Conservation (phyloP, 495 filamentous ascomycete genomes). For the Penicillium coffeae region DNA sequence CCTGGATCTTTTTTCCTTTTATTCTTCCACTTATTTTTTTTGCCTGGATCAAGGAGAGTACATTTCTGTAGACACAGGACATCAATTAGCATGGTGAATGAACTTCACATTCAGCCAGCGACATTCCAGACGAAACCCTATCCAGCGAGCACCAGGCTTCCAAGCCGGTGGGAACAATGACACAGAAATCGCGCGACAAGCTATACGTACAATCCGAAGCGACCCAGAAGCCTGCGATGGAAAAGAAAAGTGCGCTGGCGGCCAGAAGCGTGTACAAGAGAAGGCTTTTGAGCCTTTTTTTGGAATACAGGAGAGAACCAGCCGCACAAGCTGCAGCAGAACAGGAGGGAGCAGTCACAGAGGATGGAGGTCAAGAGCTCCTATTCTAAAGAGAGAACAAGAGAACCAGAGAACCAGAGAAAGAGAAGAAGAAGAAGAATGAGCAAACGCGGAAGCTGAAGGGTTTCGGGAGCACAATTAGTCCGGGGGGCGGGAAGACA, state of each 20-base stretch:
- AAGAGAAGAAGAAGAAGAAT: neutral
- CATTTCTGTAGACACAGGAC: conserved; percentile 40
- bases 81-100: conserved; percentile 40
- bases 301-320: neutral
- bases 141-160: too few species aligned
- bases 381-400: conserved; percentile 11
- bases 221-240: conserved; percentile 19
- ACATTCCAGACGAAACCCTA: conserved; percentile 5
- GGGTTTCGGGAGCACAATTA: too few species aligned
- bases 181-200: conserved; percentile 25
- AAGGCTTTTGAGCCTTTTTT: conserved; percentile 3
- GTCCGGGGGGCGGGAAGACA: too few species aligned
- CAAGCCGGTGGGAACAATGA: too few species aligned
- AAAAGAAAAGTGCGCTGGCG: conserved; percentile 23
- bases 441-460: conserved; percentile 2
- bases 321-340: neutral
- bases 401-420: neutral
- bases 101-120: conserved; percentile 9
- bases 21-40: conserved; percentile 21
- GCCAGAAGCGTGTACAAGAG: conserved; percentile 20
- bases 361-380: neutral
- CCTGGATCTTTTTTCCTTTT: conserved; percentile 26
- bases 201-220: conserved; percentile 49
- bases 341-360: neutral
- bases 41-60: conserved; percentile 39